Base-by-base conservation (phyloP, 805 yeast genomes). In the Scheffersomyces amazonensis region DNA sequence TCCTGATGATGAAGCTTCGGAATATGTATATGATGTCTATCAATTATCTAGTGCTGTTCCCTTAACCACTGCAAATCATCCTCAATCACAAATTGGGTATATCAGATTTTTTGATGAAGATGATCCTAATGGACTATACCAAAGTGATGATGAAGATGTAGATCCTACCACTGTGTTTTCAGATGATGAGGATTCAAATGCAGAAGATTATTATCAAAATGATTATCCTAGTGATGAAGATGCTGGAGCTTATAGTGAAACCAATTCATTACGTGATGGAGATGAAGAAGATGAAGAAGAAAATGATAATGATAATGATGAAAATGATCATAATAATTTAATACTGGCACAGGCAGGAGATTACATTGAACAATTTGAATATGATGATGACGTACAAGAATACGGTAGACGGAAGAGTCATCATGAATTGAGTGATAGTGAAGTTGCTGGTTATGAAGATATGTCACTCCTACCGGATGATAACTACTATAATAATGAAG, bases 221-320 rank as follows among this genome's bases (percentile, higher is more conserved):
- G 98, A 91, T 53, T 91, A 91, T 53, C 98, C 98, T 0, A 96
- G 88, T 32, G 96, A 90, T 53, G 96, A 88, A 46, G 91, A 86
- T 50, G 88, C 80, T 8, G 61, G 52, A 2, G 52, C 43, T 3
- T 44, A 34, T 17, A 45, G 56, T 23, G 54, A 48, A 25, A 43
- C 40, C 2, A 20, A 48, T 40, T 16, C 46, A 40, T 34, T 41
- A 31, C 34, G 46, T 16, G 45, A 41, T 12, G 43, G 35, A 11
- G 50, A 38, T 16, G 39, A 37, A 3, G 44, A 32, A 5, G 61
- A 55, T 13, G 50, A 48, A 10, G 53, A 42, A 7, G 51, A 47
- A 19, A 58, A 50, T 9, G 52, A 41, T 18, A 33, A 37, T 33
- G 36, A 47, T 24, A 15, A 28, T 24, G 41, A 32, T 21, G 51